phyloP scores from a whole-genome alignment of 768 basidiomycete species.

The Strobilomyces echinocephalus region DNA sequence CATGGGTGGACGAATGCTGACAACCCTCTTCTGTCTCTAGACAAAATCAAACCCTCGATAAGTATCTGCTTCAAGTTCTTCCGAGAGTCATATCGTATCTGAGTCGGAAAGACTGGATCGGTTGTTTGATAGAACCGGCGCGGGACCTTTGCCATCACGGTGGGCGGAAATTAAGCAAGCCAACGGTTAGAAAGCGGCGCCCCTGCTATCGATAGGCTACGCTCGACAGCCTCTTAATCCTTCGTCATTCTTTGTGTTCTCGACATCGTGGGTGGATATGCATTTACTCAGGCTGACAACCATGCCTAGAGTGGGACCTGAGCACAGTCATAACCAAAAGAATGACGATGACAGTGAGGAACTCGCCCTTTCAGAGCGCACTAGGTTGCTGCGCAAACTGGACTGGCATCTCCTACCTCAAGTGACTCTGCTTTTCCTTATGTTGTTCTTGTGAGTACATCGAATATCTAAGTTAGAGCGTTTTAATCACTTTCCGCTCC shows the following conservation, averaged over 20 bases:
- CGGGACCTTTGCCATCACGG: not conserved
- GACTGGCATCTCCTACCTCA: conserved; percentile 43
- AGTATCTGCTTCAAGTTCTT: not conserved
- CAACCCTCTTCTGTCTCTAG: not conserved
- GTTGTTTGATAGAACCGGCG: not conserved
- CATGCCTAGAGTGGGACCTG: not conserved
- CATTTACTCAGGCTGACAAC: not conserved
- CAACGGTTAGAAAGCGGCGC: not conserved
- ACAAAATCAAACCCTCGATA: not conserved
- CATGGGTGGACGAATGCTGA: not conserved
- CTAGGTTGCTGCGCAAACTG: conserved; percentile 35
- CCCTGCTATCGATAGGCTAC: not conserved
- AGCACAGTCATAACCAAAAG: conserved; percentile 11
- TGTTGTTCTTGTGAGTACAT: conserved; percentile 40
- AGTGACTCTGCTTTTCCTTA: conserved; percentile 40
- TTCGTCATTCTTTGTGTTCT: not conserved
- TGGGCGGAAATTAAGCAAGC: not conserved
- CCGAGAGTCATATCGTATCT: not conserved
- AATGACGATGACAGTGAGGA: not conserved
- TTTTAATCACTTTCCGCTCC: not conserved
- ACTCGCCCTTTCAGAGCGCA: conserved; percentile 17
- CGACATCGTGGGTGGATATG: conserved; percentile 5
- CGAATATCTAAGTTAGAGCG: not conserved
- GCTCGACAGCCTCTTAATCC: not conserved
- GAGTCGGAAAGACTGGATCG: not conserved